Base-by-base conservation (phyloP, 805 yeast species). In the Nakazawaea peltata region DNA sequence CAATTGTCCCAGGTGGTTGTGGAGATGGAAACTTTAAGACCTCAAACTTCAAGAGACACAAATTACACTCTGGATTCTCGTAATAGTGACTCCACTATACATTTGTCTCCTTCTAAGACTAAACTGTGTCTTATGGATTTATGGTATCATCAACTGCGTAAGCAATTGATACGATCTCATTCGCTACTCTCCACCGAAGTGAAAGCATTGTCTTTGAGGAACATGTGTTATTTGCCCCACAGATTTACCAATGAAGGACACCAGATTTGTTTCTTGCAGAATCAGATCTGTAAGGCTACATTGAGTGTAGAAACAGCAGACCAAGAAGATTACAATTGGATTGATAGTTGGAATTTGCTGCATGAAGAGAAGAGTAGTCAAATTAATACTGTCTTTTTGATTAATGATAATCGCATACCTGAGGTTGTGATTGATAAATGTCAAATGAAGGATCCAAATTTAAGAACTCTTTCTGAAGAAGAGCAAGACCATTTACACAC, bases 241-340 rank as follows among this genome's bases (percentile, higher is more conserved):
- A n/a, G n/a, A n/a, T n/a, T n/a, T n/a, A n/a, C n/a, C n/a, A 15
- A 25, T 8, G 16, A 15, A 14, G 24, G 14, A 12, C 32, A 18
- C 21, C 37, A 32, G 19, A 33, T 37, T 5, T 33, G 36, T 26
- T 28, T 7, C 26, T 19, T 36, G 15, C 35, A 36, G 18, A 36
- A 36, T 15, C 40, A 36, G 28, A 12, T 10, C 10, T 8, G 10
- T 19, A 10, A 27, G 11, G 19, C 7, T 12, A 9, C 5, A 15
- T 5, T 15, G 12, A 10, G 7, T 4, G 19, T 13, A 7, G 11
- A 13, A 7, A 7, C 17, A 14, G 12, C 17, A 27, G 11, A 15
- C 4, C 29, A 14, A 19, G 12, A 6, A 6, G 19, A 27, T 10
- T 27, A 5, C 11, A 27, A 15, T 15, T 37, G 41, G 41, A 28